Evolutionary conservation across 2,329 filamentous ascomycete genomes (phyloP).

Genomic region (Colletotrichum lindemuthianum): DNA sequence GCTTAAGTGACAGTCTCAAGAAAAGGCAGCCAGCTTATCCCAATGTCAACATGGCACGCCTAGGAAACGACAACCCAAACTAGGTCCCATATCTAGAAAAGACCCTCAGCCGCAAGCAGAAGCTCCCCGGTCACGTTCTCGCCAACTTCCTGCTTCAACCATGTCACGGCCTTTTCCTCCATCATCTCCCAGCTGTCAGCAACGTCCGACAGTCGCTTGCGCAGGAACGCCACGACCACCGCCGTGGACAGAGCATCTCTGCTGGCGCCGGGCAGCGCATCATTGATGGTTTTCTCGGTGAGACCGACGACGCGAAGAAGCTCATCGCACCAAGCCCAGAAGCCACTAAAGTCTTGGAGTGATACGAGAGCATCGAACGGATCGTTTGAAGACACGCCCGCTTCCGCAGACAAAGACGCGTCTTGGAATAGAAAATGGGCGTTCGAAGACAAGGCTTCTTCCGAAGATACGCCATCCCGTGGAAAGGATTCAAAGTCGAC

Average conservation of each 20-base stretch:
- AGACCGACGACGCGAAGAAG: slow-evolving; percentile 44
- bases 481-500: not conserved
- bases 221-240: slow-evolving; percentile 60
- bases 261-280: not conserved
- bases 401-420: no score
- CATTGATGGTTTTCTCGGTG: slow-evolving; percentile 5
- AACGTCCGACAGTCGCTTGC: slow-evolving; percentile 53
- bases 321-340: slow-evolving; percentile 54
- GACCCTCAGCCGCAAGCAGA: not conserved
- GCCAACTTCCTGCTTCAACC: slow-evolving; percentile 48
- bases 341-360: slow-evolving; percentile 66
- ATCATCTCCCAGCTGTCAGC: slow-evolving; percentile 72
- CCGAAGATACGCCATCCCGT: not conserved
- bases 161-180: slow-evolving; percentile 66
- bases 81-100: not conserved
- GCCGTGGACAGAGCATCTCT: slow-evolving; percentile 43
- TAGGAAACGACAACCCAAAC: no score
- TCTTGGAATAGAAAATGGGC: no score
- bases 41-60: no score
- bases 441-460: no score
- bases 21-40: no score
- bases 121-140: not conserved
- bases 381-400: not conserved
- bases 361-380: slow-evolving; percentile 57
- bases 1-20: no score